Evolutionary conservation across 2,329 filamentous ascomycete species (phyloP).

Genomic region (Aspergillus puulaauensis): DNA sequence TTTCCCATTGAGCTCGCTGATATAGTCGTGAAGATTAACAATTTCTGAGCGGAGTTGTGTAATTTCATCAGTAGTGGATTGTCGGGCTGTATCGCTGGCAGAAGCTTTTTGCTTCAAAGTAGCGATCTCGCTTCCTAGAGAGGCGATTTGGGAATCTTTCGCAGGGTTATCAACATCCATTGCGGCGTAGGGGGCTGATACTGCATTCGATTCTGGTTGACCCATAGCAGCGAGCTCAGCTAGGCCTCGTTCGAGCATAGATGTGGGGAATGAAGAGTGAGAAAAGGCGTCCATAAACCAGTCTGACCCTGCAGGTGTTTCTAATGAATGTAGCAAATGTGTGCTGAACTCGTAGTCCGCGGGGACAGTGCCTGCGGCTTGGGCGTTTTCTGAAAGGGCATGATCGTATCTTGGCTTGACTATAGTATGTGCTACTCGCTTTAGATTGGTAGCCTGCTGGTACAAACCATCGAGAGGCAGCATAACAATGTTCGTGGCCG

Average conservation of each 20-base stretch:
- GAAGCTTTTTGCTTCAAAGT: conserved; percentile 39
- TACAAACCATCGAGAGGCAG: conserved; percentile 59
- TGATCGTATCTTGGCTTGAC: conserved; percentile 68
- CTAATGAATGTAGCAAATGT: conserved; percentile 31
- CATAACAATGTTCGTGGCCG: conserved; percentile 80
- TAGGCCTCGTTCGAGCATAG: conserved; percentile 42
- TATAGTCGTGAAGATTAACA: conserved; percentile 36
- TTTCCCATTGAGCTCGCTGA: conserved; percentile 40
- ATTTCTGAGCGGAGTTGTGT: conserved; percentile 38
- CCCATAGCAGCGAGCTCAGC: conserved; percentile 36
- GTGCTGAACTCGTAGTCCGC: conserved; percentile 44
- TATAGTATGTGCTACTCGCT: conserved; percentile 59
- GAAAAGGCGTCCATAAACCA: conserved; percentile 40
- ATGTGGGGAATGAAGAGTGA: conserved; percentile 38
- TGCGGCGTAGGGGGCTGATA: conserved; percentile 14
- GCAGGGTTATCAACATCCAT: conserved; percentile 21
- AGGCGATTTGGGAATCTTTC: conserved; percentile 27
- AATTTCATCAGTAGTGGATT: conserved; percentile 35
- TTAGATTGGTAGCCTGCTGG: conserved; percentile 32
- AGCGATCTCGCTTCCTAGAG: conserved; percentile 41
- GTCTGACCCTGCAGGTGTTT: conserved; percentile 8
- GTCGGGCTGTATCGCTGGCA: conserved; percentile 37
- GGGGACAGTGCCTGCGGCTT: conserved; percentile 39
- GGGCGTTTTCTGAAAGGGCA: conserved; percentile 36
- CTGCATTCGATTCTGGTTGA: conserved; percentile 24